Percentiles rank a stretch among this genome's conserved stretches.
These are phyloP conservation scores for Hericium rajendrae DNA, from an alignment of 768 basidiomycete genomes.

Conservation along the genomic window DNA sequence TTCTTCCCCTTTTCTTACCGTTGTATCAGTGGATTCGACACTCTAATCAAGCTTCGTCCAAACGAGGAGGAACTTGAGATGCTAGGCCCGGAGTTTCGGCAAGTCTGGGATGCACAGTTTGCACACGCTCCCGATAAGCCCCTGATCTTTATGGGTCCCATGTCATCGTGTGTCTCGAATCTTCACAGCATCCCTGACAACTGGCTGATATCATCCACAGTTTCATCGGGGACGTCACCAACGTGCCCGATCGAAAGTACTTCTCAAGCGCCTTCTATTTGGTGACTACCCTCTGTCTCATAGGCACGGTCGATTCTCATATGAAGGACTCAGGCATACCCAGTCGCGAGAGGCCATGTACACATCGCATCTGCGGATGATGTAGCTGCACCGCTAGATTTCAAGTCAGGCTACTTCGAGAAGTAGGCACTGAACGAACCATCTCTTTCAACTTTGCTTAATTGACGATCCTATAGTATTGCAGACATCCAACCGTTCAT, in stretches of 20 bases:
- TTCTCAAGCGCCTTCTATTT: constrained; percentile 7
- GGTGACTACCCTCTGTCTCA: background rate
- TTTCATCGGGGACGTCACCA: background rate
- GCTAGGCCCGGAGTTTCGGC: constrained; percentile 18
- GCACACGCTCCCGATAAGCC: constrained; percentile 18
- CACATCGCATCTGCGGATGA: constrained; percentile 17
- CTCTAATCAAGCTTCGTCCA: constrained; percentile 18
- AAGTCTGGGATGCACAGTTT: constrained; percentile 17
- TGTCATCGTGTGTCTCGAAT: constrained; percentile 13
- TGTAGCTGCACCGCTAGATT: constrained; percentile 14
- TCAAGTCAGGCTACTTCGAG: constrained; percentile 17
- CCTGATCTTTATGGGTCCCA: constrained; percentile 7
- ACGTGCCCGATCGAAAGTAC: constrained; percentile 12
- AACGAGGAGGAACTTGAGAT: constrained; percentile 13
- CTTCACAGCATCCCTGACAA: background rate
- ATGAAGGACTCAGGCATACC: background rate
- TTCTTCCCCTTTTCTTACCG: background rate
- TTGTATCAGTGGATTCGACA: constrained; percentile 13
- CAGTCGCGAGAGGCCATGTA: constrained; percentile 13
- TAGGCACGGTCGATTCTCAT: background rate
- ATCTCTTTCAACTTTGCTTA: background rate
- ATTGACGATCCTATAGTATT: constrained; percentile 6
- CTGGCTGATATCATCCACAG: background rate
- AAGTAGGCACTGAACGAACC: constrained; percentile 3
- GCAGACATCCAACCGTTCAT: constrained; percentile 31